These are phyloP conservation scores for Theileria orientalis DNA, from an alignment of 169 alveolate species.

Conservation along the genomic window DNA sequence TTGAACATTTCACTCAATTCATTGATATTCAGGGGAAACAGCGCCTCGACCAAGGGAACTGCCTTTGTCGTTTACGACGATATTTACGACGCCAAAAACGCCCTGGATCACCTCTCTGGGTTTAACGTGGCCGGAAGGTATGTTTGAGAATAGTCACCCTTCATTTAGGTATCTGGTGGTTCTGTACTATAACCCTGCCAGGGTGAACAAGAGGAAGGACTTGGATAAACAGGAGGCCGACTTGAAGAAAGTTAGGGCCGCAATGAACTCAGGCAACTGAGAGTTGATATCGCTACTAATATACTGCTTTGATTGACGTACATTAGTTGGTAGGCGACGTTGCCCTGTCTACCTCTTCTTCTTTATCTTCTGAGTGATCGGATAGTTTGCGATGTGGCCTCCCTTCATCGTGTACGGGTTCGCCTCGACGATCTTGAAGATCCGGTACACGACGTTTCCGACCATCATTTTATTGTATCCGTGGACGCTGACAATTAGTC, in stretches of 20 bases:
- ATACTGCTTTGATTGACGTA: neutral
- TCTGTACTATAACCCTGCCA: constrained; percentile 83
- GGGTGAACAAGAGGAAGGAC: constrained; percentile 80
- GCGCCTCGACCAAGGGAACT: constrained; percentile 91
- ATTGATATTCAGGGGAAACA: constrained; percentile 76
- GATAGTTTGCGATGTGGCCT: constrained; percentile 79
- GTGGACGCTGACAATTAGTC: constrained; percentile 71
- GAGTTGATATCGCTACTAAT: neutral
- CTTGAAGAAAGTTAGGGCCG: constrained; percentile 53
- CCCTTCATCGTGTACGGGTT: constrained; percentile 86
- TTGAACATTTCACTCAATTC: constrained; percentile 35
- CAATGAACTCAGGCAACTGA: constrained; percentile 27
- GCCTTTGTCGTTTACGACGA: constrained; percentile 98
- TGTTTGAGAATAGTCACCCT: neutral
- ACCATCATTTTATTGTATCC: constrained; percentile 83
- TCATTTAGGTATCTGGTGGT: constrained; percentile 77
- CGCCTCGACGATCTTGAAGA: constrained; percentile 77
- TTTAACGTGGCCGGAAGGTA: constrained; percentile 96
- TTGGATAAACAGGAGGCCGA: constrained; percentile 79
- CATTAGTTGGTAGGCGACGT: neutral
- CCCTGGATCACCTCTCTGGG: constrained; percentile 97
- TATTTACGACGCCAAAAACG: constrained; percentile 97
- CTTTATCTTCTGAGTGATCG: constrained; percentile 74
- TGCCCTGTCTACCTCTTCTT: constrained; percentile 66
- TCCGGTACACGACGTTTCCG: constrained; percentile 79